These are phyloP conservation scores for Aspergillus proliferans DNA, from an alignment of 2,329 filamentous ascomycete species.

Conservation along the genomic window DNA sequence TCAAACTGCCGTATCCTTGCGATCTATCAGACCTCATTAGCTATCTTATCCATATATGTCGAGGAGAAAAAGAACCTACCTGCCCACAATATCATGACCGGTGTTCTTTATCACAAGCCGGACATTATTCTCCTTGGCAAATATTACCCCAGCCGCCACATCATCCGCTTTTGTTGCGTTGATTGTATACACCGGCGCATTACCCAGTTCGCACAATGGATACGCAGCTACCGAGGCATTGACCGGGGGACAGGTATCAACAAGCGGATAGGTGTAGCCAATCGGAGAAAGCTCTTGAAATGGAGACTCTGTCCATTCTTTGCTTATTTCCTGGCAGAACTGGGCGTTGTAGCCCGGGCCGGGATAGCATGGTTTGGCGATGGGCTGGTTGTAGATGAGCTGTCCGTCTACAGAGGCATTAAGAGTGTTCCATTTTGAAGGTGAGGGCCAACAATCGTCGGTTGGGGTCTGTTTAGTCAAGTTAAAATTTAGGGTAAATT, in stretches of 20 bases:
- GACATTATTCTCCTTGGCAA: slow-evolving; percentile 46
- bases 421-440: slow-evolving; percentile 25
- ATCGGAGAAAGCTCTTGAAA: slow-evolving; percentile 17
- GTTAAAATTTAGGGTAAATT: neutral
- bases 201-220: slow-evolving; percentile 21
- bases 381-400: slow-evolving; percentile 34
- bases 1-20: neutral
- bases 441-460: slow-evolving; percentile 30
- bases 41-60: neutral
- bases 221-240: slow-evolving; percentile 23
- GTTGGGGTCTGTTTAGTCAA: neutral
- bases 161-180: slow-evolving; percentile 26
- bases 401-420: slow-evolving; percentile 34
- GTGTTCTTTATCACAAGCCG: slow-evolving; percentile 44
- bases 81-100: slow-evolving; percentile 28
- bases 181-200: slow-evolving; percentile 29
- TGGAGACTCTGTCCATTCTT: slow-evolving; percentile 9
- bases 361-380: slow-evolving; percentile 31
- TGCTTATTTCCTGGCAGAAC: slow-evolving; percentile 14
- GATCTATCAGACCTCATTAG: neutral
- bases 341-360: slow-evolving; percentile 19
- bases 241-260: slow-evolving; percentile 28
- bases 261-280: slow-evolving; percentile 25
- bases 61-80: neutral
- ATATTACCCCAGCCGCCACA: slow-evolving; percentile 28